Evolutionary conservation across 768 basidiomycete species (phyloP).

Genomic region (Lactifluus volemus): DNA sequence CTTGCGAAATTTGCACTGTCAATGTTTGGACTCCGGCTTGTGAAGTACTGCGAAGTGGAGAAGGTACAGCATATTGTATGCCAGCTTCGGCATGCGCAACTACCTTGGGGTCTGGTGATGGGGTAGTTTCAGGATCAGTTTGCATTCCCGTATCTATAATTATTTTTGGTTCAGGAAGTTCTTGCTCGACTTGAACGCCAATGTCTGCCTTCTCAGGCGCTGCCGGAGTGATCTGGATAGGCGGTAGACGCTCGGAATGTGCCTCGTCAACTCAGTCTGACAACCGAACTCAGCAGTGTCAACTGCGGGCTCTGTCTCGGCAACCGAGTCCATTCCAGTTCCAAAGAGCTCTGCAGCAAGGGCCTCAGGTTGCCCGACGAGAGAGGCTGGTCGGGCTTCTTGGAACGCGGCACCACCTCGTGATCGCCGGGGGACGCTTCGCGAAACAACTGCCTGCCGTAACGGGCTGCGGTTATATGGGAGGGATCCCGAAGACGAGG

Average conservation of each 20-base stretch:
- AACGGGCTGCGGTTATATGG: conserved; percentile 48
- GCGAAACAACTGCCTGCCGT: conserved; percentile 47
- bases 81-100: conserved; percentile 37
- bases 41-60: conserved; percentile 5
- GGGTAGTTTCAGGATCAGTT: conserved; percentile 24
- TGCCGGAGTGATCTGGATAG: conserved; percentile 25
- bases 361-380: conserved; percentile 65
- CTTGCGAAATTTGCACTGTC: conserved; percentile 25
- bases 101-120: not conserved
- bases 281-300: conserved; percentile 55
- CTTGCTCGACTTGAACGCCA: conserved; percentile 28
- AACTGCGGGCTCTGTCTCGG: conserved; percentile 29
- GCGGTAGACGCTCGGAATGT: conserved; percentile 21
- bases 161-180: not conserved
- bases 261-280: conserved; percentile 51
- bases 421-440: conserved; percentile 42
- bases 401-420: conserved; percentile 64
- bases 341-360: conserved; percentile 56
- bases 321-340: conserved; percentile 35
- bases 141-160: conserved; percentile 26
- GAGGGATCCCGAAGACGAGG: conserved; percentile 34
- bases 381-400: conserved; percentile 58
- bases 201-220: conserved; percentile 25
- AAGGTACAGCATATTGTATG: conserved; percentile 34
- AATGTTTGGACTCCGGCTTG: conserved; percentile 32